A percentile compares a stretch with the other conserved stretches of the same genome.
Evolutionary conservation across 805 yeast genomes (phyloP).

Genomic region (Kodamaea nitidulidarum): DNA sequence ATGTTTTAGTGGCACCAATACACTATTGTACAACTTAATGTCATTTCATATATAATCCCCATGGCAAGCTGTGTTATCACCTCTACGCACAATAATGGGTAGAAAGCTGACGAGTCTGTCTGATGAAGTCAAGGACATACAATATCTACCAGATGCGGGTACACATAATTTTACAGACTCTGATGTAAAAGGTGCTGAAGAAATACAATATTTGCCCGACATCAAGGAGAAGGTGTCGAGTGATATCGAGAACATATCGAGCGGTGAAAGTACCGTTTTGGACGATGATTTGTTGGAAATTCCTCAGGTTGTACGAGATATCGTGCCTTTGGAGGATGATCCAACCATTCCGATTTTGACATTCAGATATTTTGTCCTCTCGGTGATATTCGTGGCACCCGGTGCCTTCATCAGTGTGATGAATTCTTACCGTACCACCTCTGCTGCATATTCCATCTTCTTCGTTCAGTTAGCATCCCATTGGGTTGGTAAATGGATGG

Average conservation of each 20-base stretch:
- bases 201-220: slow-evolving; percentile 8
- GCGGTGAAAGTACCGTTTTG: slow-evolving; percentile 1
- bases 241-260: slow-evolving; percentile 9
- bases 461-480: slow-evolving; percentile 48
- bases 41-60: not conserved
- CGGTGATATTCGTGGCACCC: slow-evolving; percentile 33
- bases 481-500: slow-evolving; percentile 44
- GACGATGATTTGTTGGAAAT: slow-evolving; percentile 22
- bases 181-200: not conserved
- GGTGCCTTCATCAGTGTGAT: slow-evolving; percentile 39
- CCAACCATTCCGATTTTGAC: slow-evolving; percentile 26
- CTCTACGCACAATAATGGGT: not conserved
- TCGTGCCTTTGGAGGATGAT: slow-evolving; percentile 25
- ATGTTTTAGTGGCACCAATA: too few relatives aligned
- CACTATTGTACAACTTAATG: too few relatives aligned
- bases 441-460: slow-evolving; percentile 47
- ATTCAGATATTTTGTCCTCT: slow-evolving; percentile 32
- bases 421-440: slow-evolving; percentile 33
- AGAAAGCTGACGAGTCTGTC: not conserved
- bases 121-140: not conserved
- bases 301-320: slow-evolving; percentile 29
- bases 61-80: not conserved
- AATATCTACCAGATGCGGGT: slow-evolving; percentile 1
- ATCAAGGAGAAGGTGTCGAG: slow-evolving; percentile 7
- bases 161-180: not conserved